phyloP scores from a whole-genome alignment of 176 grass and related monocot species.

The Elaeis guineensis region DNA sequence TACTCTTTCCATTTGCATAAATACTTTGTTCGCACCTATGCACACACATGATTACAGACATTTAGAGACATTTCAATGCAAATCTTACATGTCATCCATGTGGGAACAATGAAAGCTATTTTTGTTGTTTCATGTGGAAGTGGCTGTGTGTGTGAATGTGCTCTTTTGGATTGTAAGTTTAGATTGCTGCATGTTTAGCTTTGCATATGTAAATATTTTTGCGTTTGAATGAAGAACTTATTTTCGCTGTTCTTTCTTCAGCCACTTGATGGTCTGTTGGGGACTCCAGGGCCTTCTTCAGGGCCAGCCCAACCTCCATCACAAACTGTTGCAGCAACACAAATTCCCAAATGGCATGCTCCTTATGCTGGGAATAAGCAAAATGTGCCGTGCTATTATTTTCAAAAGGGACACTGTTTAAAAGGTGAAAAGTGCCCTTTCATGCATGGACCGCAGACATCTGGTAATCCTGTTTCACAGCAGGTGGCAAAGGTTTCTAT shows the following conservation, averaged over 20 bases:
- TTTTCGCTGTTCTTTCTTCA: constrained; percentile 35
- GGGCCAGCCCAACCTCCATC: constrained; percentile 19
- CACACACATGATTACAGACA: too few species aligned
- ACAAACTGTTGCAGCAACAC: constrained; percentile 2
- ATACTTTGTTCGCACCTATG: too few species aligned
- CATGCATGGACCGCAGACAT: constrained; percentile 49
- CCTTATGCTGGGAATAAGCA: constrained; percentile 52
- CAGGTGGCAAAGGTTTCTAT: constrained; percentile 41
- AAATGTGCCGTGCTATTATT: constrained; percentile 88
- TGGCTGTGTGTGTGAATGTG: too few species aligned
- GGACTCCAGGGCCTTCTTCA: constrained; percentile 30
- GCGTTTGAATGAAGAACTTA: constrained; percentile 1
- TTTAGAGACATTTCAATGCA: too few species aligned
- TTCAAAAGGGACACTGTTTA: constrained; percentile 82
- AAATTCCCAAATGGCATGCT: constrained; percentile 13
- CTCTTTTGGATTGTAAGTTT: too few species aligned
- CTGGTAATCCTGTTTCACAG: constrained; percentile 34
- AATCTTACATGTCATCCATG: neutral
- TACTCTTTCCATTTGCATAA: neutral
- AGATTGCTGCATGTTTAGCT: too few species aligned
- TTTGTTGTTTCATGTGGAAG: neutral
- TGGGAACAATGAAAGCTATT: neutral
- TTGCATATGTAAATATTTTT: neutral
- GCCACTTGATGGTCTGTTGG: constrained; percentile 76
- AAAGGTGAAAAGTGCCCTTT: constrained; percentile 89